Evolutionary conservation across 2,329 filamentous ascomycete species (phyloP), one percentile per base, ranked within the genome.

Genomic region (Xylariomycetidae sp.): DNA sequence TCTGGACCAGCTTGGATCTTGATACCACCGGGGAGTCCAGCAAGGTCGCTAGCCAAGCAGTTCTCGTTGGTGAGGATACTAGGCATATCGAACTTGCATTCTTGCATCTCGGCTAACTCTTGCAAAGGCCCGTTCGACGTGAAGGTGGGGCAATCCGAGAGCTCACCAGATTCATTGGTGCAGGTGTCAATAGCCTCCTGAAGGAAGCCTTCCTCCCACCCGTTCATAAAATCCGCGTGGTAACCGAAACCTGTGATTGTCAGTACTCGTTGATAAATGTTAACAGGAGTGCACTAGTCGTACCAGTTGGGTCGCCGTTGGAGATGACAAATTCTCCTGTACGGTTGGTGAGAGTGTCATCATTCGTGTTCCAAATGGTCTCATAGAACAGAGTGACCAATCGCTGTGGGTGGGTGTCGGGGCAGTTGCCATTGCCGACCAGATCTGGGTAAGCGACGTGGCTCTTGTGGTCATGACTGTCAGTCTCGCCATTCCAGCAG

Each of bases 381-480:
- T 96, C 88, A 57, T 74, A 95, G 59, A 94, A 82, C 30, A 96
- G 70, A 41, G 82, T 82, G 3, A 84, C 79, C 16, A 92, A 59
- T 36, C 85, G 81, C 13, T 70, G 71, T 10, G 79, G 72, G 53
- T 78, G 88, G 7, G 70, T 80, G 2, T 74, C 55, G 1, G 88
- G 88, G 61, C 88, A 95, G 23, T 66, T 67, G 19, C 89, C 88
- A 44, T 77, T 77, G 63, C 86, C 85, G 49, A 94, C 82, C 10
- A 82, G 67, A 47, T 77, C 72, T 1, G 88, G 87, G 58, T 88
- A 96, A 4, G 82, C 83, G 41, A 95, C 74, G 56, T 96, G 78
- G 43, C 64, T 64, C 56, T 67, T 69, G 62, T 80, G 76, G 54
- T 80, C 68, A 0, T 52, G 37, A 7, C 69, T 70, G 46, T 75